phyloP scores from a whole-genome alignment of 805 yeast species.

The Lipomyces mesembrius region DNA sequence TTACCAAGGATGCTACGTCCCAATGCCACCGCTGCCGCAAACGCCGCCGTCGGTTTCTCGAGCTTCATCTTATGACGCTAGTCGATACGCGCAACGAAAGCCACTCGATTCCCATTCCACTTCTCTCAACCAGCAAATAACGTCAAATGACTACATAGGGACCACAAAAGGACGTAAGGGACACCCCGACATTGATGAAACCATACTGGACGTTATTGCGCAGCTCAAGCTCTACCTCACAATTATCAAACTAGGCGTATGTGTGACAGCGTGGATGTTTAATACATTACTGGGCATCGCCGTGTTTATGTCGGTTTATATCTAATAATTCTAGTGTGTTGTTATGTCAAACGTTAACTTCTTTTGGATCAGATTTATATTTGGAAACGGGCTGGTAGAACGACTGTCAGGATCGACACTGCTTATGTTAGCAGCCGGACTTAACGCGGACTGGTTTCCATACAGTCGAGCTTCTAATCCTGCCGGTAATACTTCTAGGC shows the following conservation, averaged over 20 bases:
- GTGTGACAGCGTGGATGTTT: slow-evolving; percentile 15
- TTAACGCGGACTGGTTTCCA: neutral
- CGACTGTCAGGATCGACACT: neutral
- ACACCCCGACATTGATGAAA: neutral
- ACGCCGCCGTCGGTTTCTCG: neutral
- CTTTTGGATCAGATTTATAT: neutral
- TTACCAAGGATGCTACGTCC: slow-evolving; percentile 1
- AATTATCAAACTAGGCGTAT: slow-evolving; percentile 14
- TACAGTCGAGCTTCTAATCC: neutral
- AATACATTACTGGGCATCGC: slow-evolving; percentile 11
- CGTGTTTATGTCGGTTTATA: slow-evolving; percentile 14
- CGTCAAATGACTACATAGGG: neutral
- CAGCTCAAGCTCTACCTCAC: slow-evolving; percentile 11
- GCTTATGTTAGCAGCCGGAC: neutral
- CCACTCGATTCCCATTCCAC: neutral
- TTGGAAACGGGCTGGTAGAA: slow-evolving; percentile 2
- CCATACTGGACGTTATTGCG: neutral
- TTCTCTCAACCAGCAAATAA: neutral
- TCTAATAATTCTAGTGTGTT: neutral
- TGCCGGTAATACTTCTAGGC: neutral
- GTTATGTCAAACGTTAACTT: neutral
- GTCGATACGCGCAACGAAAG: neutral
- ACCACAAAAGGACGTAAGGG: neutral
- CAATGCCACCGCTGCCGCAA: neutral
- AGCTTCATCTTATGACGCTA: slow-evolving; percentile 3